phyloP scores from a whole-genome alignment of 2,329 filamentous ascomycete species.

The Phialemonium atrogriseum region DNA sequence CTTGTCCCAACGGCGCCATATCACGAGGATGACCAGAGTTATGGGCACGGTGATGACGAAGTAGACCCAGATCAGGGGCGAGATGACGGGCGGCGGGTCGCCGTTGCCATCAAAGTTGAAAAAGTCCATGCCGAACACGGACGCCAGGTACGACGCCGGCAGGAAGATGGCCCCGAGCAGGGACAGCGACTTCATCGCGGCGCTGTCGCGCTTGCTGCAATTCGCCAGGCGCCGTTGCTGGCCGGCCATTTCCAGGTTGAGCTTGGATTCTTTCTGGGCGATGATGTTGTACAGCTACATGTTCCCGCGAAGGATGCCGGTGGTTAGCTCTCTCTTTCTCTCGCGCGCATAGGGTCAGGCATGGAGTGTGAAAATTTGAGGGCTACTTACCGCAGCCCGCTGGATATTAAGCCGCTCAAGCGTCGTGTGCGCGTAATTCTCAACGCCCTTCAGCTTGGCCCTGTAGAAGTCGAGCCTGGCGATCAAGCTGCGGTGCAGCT shows the following conservation, averaged over 20 bases:
- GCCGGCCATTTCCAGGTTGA: slow-evolving; percentile 55
- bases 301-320: no score
- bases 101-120: slow-evolving; percentile 42
- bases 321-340: no score
- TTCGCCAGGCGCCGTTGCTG: slow-evolving; percentile 52
- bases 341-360: neutral
- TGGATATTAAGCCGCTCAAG: slow-evolving; percentile 54
- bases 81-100: slow-evolving; percentile 34
- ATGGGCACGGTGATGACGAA: slow-evolving; percentile 53
- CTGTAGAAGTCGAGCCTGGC: slow-evolving; percentile 43
- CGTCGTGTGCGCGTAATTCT: slow-evolving; percentile 39
- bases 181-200: slow-evolving; percentile 58
- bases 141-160: slow-evolving; percentile 54
- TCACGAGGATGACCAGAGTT: slow-evolving; percentile 43
- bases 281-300: slow-evolving; percentile 56
- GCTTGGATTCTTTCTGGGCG: slow-evolving; percentile 54
- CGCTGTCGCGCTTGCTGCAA: slow-evolving; percentile 52
- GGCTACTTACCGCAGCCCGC: slow-evolving; percentile 44
- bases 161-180: slow-evolving; percentile 56
- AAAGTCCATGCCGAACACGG: slow-evolving; percentile 59
- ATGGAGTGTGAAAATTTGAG: neutral
- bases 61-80: slow-evolving; percentile 51
- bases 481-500: slow-evolving; percentile 43
- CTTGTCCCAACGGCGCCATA: slow-evolving; percentile 47
- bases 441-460: slow-evolving; percentile 3